These are phyloP conservation scores for Fusarium tuaranense DNA, from an alignment of 2,329 filamentous ascomycete species.

Conservation along the genomic window DNA sequence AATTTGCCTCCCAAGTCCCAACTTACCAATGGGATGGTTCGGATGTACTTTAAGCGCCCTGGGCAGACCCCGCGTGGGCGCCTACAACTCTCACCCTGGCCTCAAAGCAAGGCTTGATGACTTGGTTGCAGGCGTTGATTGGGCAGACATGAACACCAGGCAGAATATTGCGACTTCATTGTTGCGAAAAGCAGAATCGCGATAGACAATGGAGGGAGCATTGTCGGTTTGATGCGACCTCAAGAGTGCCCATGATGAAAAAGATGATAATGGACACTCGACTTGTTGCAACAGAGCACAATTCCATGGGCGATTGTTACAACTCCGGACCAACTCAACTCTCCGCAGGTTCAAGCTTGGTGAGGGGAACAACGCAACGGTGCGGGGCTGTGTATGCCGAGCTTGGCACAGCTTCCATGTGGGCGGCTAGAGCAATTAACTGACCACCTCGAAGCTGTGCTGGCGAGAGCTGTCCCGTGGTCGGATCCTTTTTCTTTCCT, in stretches of 20 bases:
- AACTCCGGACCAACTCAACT: neutral
- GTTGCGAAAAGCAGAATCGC: neutral
- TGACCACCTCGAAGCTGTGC: slow-evolving; percentile 14
- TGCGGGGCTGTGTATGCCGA: slow-evolving; percentile 34
- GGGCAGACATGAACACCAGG: slow-evolving; percentile 2
- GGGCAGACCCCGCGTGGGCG: slow-evolving; percentile 29
- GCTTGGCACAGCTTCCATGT: slow-evolving; percentile 31
- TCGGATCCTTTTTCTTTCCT: slow-evolving; percentile 9
- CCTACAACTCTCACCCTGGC: slow-evolving; percentile 24
- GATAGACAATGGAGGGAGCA: neutral
- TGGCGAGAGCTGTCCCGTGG: slow-evolving; percentile 18
- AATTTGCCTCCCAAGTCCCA: slow-evolving; percentile 18
- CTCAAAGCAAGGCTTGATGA: slow-evolving; percentile 13
- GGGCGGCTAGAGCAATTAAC: slow-evolving; percentile 35
- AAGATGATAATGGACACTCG: neutral
- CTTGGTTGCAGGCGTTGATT: slow-evolving; percentile 25
- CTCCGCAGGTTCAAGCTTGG: slow-evolving; percentile 8
- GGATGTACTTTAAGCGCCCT: slow-evolving; percentile 25
- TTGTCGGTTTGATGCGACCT: neutral
- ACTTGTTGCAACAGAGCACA: neutral
- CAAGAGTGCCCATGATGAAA: neutral
- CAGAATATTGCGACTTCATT: slow-evolving; percentile 2
- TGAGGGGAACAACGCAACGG: slow-evolving; percentile 13
- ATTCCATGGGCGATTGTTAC: neutral
- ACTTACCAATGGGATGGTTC: slow-evolving; percentile 25